These are phyloP conservation scores for Penicillium sp. DNA, from an alignment of 2,329 filamentous ascomycete genomes.

Conservation along the genomic window DNA sequence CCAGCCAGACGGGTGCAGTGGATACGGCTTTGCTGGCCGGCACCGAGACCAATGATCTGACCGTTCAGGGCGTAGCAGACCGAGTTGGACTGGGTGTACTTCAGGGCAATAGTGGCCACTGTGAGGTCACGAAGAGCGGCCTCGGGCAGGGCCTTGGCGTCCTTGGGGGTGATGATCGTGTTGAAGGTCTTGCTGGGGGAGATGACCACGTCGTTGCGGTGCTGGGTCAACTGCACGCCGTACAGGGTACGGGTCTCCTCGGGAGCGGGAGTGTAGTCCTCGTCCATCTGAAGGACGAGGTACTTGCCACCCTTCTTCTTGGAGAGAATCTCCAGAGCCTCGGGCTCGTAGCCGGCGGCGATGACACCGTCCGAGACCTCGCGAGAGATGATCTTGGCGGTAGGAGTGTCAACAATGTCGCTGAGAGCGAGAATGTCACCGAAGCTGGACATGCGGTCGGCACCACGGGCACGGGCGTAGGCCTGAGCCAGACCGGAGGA, in stretches of 20 bases:
- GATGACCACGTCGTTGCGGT: constrained; percentile 87
- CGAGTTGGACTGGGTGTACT: constrained; percentile 98
- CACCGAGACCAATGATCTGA: constrained; percentile 88
- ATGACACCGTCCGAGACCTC: constrained; percentile 98
- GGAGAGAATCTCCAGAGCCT: constrained; percentile 81
- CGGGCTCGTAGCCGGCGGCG: constrained; percentile 77
- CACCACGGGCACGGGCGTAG: constrained; percentile 89
- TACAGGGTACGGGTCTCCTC: constrained; percentile 84
- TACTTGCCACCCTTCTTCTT: constrained; percentile 99
- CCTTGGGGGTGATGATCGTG: constrained; percentile 81
- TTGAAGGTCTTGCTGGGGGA: constrained; percentile 74
- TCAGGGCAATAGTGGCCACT: constrained; percentile 92
- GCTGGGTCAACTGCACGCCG: constrained; percentile 80
- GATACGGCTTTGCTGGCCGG: constrained; percentile 94
- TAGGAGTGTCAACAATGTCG: constrained; percentile 82
- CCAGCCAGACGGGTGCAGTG: constrained; percentile 97
- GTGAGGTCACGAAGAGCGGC: constrained; percentile 82
- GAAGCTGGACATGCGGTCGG: constrained; percentile 98
- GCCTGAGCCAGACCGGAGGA: constrained; percentile 82
- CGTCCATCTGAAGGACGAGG: constrained; percentile 90
- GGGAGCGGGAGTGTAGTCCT: constrained; percentile 67
- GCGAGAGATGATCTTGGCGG: constrained; percentile 94
- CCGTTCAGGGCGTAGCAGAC: constrained; percentile 96
- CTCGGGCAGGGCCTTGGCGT: constrained; percentile 66
- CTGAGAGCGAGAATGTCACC: constrained; percentile 94